Conservation (phyloP, 345 rosid species). For the Salix koriyanagi region DNA sequence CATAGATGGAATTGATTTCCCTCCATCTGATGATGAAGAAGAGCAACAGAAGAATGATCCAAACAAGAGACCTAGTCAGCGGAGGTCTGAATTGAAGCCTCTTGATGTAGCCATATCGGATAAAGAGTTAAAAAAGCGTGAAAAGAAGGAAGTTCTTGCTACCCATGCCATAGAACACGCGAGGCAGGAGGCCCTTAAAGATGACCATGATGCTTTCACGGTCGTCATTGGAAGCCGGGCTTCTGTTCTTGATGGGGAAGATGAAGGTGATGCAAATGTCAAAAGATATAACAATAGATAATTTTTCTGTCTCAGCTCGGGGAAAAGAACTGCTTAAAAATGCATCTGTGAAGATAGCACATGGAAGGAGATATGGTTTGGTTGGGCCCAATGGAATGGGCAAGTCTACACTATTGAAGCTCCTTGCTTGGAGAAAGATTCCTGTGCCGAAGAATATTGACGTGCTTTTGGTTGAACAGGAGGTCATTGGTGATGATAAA, state of each 20-base stretch:
- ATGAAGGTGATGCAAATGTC: constrained; percentile 86
- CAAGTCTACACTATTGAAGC: constrained; percentile 86
- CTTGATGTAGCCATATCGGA: constrained; percentile 60
- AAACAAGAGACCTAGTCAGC: constrained; percentile 28
- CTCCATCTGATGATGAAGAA: constrained; percentile 84
- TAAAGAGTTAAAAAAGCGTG: constrained; percentile 80
- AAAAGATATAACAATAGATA: constrained; percentile 70
- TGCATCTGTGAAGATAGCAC: constrained; percentile 83
- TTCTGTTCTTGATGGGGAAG: constrained; percentile 85
- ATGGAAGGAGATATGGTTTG: constrained; percentile 92
- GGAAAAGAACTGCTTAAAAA: constrained; percentile 91
- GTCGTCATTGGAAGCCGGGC: constrained; percentile 89
- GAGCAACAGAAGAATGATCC: constrained; percentile 36
- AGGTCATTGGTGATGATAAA: constrained; percentile 86
- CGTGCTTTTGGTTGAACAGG: constrained; percentile 92
- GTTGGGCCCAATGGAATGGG: constrained; percentile 98
- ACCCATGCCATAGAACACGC: constrained; percentile 53
- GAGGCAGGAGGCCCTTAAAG: constrained; percentile 74
- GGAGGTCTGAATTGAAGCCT: constrained; percentile 45
- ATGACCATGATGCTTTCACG: constrained; percentile 91
- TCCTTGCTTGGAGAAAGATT: constrained; percentile 95
- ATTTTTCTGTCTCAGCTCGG: constrained; percentile 88
- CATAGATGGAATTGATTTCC: constrained; percentile 80
- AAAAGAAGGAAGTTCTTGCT: constrained; percentile 61
- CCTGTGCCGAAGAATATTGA: constrained; percentile 95